phyloP scores from a whole-genome alignment of 169 alveolate genomes.

The Perkinsus marinus region DNA sequence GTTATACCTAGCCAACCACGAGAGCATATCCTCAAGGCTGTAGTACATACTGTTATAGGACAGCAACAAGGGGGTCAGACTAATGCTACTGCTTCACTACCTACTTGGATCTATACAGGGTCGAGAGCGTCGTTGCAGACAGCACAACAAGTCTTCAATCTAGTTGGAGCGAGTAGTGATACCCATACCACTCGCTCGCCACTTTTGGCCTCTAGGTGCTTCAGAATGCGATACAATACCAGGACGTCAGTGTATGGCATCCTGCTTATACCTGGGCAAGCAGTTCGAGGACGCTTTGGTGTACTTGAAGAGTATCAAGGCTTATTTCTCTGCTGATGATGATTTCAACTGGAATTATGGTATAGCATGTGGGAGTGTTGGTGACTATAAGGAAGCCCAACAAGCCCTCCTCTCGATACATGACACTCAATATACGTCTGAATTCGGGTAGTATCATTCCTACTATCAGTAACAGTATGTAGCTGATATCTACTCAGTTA shows the following conservation, averaged over 20 bases:
- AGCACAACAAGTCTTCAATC: constrained; percentile 57
- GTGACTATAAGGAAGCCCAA: constrained; percentile 64
- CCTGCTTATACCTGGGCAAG: constrained; percentile 59
- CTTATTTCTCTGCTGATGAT: constrained; percentile 65
- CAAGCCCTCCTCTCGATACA: constrained; percentile 45
- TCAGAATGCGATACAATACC: constrained; percentile 81
- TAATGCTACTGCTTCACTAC: too few species aligned
- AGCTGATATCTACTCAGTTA: constrained; percentile 11
- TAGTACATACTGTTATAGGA: constrained; percentile 62
- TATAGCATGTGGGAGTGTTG: constrained; percentile 64
- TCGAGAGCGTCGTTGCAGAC: constrained; percentile 50
- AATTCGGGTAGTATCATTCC: constrained; percentile 1
- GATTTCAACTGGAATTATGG: constrained; percentile 78
- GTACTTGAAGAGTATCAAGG: constrained; percentile 55
- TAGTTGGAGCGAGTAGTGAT: constrained; percentile 56
- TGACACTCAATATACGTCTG: constrained; percentile 28
- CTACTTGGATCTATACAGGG: constrained; percentile 11
- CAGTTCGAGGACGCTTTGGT: constrained; percentile 72
- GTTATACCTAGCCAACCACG: constrained; percentile 34
- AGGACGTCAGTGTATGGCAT: constrained; percentile 75
- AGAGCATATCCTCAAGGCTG: constrained; percentile 65
- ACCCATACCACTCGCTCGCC: not conserved
- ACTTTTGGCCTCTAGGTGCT: constrained; percentile 26
- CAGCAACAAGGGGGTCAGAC: constrained; percentile 7
- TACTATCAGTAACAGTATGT: not conserved